A percentile compares a stretch with the other conserved stretches of the same genome.
These are phyloP conservation scores for Globisporangium sylvaticum DNA, from an alignment of 352 stramenopile species.

Conservation along the genomic window DNA sequence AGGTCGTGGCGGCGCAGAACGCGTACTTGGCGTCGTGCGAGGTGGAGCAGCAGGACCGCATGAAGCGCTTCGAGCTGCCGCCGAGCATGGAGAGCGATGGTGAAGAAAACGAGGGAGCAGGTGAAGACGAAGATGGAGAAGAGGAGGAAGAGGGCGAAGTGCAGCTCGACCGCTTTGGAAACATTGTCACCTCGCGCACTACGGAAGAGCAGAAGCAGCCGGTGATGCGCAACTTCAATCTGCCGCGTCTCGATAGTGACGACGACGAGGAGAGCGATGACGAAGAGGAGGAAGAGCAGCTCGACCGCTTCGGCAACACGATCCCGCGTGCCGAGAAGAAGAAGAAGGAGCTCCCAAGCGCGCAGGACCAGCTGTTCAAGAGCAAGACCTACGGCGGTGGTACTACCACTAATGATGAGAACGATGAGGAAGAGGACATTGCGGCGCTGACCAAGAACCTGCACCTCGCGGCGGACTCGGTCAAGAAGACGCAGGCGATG, in stretches of 20 bases:
- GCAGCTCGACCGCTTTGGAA: conserved; percentile 16
- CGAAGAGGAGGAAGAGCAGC: conserved; percentile 25
- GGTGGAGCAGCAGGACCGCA: conserved; percentile 50
- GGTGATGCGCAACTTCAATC: conserved; percentile 23
- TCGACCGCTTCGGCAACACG: conserved; percentile 11
- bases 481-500: conserved; percentile 63
- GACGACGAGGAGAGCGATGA: conserved; percentile 20
- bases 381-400: conserved; percentile 37
- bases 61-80: conserved; percentile 52
- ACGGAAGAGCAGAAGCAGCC: not conserved
- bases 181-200: not conserved
- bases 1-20: conserved; percentile 77
- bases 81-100: conserved; percentile 58
- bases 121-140: conserved; percentile 28
- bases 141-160: conserved; percentile 13
- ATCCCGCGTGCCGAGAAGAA: conserved; percentile 8
- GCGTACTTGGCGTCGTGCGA: conserved; percentile 64
- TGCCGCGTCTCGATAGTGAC: conserved; percentile 19
- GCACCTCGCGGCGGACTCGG: conserved; percentile 33
- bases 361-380: conserved; percentile 47
- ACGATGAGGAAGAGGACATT: conserved; percentile 47
- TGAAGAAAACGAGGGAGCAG: conserved; percentile 26
- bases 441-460: conserved; percentile 57
- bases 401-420: not conserved
- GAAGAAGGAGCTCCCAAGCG: conserved; percentile 11